phyloP scores from a whole-genome alignment of 2,329 filamentous ascomycete species.

The Nigrospora oryzae region DNA sequence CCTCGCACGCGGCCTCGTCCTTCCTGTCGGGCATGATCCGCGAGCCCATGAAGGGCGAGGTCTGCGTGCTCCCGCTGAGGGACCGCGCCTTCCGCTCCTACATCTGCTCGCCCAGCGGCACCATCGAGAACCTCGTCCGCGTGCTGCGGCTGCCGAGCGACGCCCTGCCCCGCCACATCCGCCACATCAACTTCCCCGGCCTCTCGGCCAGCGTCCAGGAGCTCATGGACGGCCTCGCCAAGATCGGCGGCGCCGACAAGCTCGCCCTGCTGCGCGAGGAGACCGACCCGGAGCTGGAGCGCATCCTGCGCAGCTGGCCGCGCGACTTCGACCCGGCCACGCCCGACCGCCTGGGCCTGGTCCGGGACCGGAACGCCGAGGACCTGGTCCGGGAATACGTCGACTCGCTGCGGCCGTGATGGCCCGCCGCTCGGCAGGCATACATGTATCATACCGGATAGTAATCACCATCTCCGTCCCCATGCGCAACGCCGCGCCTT shows the following conservation, averaged over 20 bases:
- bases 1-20: slow-evolving; percentile 52
- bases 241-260: slow-evolving; percentile 46
- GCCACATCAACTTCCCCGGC: slow-evolving; percentile 51
- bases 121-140: slow-evolving; percentile 44
- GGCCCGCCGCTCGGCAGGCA: background rate
- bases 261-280: slow-evolving; percentile 44
- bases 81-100: slow-evolving; percentile 43
- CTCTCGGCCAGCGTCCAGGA: slow-evolving; percentile 49
- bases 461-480: no score
- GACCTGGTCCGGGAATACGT: slow-evolving; percentile 47
- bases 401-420: slow-evolving; percentile 22
- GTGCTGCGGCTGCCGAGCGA: slow-evolving; percentile 28
- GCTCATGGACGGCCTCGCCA: slow-evolving; percentile 48
- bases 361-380: slow-evolving; percentile 42
- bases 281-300: slow-evolving; percentile 42
- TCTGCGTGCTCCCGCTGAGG: slow-evolving; percentile 42
- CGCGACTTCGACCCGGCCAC: slow-evolving; percentile 45
- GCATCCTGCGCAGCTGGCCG: slow-evolving; percentile 53
- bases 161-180: slow-evolving; percentile 33
- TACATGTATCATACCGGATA: no score
- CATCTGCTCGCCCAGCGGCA: slow-evolving; percentile 42
- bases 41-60: slow-evolving; percentile 48
- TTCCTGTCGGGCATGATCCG: slow-evolving; percentile 58
- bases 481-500: no score
- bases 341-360: slow-evolving; percentile 41